These are phyloP conservation scores for Heterobasidion parviporum DNA, from an alignment of 1,284 basidiomycete species.

Conservation along the genomic window DNA sequence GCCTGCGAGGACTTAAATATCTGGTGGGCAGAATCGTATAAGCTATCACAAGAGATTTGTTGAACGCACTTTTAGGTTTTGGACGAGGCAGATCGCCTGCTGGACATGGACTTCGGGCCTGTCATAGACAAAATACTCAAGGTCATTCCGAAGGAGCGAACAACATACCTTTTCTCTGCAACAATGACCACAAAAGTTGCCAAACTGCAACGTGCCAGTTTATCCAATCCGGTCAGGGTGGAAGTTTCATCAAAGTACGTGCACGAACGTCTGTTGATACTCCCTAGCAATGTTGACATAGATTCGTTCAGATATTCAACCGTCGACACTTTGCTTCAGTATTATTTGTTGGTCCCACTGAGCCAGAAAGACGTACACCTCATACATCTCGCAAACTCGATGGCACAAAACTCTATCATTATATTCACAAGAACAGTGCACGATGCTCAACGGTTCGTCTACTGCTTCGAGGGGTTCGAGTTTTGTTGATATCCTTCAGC, in stretches of 20 bases:
- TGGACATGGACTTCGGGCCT: constrained; percentile 97
- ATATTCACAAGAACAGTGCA: constrained; percentile 96
- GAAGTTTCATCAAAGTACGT: constrained; percentile 90
- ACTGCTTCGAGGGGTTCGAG: neutral
- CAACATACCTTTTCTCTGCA: constrained; percentile 95
- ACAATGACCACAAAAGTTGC: constrained; percentile 99
- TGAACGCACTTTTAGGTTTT: constrained; percentile 54
- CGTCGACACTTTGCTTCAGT: constrained; percentile 91
- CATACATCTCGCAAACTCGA: constrained; percentile 82
- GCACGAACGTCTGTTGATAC: neutral
- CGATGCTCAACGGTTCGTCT: constrained; percentile 73
- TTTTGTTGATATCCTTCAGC: neutral
- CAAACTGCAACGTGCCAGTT: constrained; percentile 93
- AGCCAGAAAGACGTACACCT: constrained; percentile 92
- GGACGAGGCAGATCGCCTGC: constrained; percentile 94
- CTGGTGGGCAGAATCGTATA: constrained; percentile 49
- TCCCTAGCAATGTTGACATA: constrained; percentile 2
- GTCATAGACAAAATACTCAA: constrained; percentile 98
- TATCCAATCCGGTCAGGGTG: constrained; percentile 90
- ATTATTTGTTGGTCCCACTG: constrained; percentile 93
- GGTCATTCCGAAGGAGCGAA: constrained; percentile 89
- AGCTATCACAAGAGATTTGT: neutral
- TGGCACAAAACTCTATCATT: constrained; percentile 91
- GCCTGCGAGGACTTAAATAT: constrained; percentile 81
- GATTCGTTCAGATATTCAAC: constrained; percentile 81